Percentiles rank a stretch among this genome's conserved stretches.
Evolutionary conservation across 73 alveolate genomes (phyloP).

Genomic region (Paramecium tetraurelia): DNA sequence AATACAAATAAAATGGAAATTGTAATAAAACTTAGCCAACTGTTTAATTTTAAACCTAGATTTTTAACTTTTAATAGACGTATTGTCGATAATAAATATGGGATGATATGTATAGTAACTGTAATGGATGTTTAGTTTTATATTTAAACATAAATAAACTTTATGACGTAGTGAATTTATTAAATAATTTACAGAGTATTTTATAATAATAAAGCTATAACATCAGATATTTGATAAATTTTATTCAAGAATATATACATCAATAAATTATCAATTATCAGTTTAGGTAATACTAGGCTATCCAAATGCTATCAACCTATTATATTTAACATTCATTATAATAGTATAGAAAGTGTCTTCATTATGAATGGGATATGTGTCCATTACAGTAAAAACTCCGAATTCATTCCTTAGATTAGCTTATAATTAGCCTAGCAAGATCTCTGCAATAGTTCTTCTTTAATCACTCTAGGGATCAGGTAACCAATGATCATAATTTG

Average conservation of each 20-base stretch:
- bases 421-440: not conserved
- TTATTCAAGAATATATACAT: not conserved
- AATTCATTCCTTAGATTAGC: not conserved
- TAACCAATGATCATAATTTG: constrained; percentile 42
- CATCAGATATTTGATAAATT: not conserved
- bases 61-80: no score
- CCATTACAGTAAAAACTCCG: constrained; percentile 44
- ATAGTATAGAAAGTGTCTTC: constrained; percentile 36
- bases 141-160: no score
- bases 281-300: not conserved
- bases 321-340: not conserved
- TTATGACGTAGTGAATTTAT: no score
- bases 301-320: constrained; percentile 44
- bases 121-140: no score
- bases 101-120: no score
- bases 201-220: not conserved
- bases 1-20: no score
- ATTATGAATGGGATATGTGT: constrained; percentile 42
- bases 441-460: constrained; percentile 40
- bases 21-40: no score
- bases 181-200: no score
- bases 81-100: no score
- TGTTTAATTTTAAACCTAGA: no score
- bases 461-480: not conserved
- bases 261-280: not conserved